Evolutionary conservation across 2,329 filamentous ascomycete species (phyloP), one percentile per base, ranked within the genome.

Genomic region (Cercospora citrullina): DNA sequence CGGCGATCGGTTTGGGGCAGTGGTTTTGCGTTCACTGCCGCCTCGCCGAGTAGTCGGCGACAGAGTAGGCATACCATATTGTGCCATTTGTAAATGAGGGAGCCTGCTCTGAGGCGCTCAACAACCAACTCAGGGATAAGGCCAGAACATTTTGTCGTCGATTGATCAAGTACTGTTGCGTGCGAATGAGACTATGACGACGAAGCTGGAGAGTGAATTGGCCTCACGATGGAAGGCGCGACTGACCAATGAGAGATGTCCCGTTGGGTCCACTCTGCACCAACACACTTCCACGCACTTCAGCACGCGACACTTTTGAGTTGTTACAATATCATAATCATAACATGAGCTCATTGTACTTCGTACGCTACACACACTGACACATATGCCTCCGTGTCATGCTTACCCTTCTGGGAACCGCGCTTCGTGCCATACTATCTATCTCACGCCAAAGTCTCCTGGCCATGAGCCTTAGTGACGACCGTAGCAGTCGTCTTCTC

Each of bases 61-160:
- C 42, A 65, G 61, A 14, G 57, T 68, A 53, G 39, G 64, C 16
- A 36, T 64, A 48, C 60, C 60, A 57, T 59, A 48, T 55, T 66
- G 77, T 62, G 61, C 62, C 62, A 64, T 64, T n/a, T 31, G 28
- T 42, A 23, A 21, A 36, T 30, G 30, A 31, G 21, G 30, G 16
- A 26, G 51, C 62, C 62, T 59, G 21, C 62, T 58, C 28, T n/a
- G 62, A 64, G 59, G 55, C 30, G 42, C 26, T 61, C 58, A 30
- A 2, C 12, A n/a, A 10, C 33, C 16, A 9, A 42, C 69, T 80
- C 81, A 84, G 70, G 82, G 82, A 73, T 84, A 84, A 28, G 82
- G 82, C 82, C 82, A 84, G 76, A 82, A 82, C 82, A 84, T 84
- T 42, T 68, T 78, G 71, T 28, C 45, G 64, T 39, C 18, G 23